phyloP scores from a whole-genome alignment of 805 yeast species.

The Pichia thaimueangensis region DNA sequence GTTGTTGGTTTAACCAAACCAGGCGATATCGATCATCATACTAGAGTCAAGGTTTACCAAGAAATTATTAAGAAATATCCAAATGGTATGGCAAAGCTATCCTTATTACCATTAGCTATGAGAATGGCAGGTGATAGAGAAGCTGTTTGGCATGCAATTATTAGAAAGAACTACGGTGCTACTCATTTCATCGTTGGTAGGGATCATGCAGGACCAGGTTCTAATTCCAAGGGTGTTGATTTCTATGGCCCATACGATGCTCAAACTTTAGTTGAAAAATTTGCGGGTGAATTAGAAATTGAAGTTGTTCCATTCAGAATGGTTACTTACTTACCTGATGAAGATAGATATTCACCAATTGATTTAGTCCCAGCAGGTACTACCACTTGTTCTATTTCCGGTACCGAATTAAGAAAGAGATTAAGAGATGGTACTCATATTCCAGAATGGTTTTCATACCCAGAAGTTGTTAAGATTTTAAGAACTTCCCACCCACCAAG shows the following conservation, averaged over 20 bases:
- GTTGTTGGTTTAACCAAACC: constrained; percentile 97
- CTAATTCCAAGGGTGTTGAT: constrained; percentile 79
- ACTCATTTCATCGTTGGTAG: constrained; percentile 96
- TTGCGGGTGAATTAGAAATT: constrained; percentile 72
- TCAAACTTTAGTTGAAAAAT: constrained; percentile 75
- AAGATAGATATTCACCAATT: constrained; percentile 90
- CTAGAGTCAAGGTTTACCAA: constrained; percentile 92
- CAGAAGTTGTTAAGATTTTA: constrained; percentile 87
- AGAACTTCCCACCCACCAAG: constrained; percentile 94
- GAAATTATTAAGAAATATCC: constrained; percentile 91
- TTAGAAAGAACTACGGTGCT: constrained; percentile 94
- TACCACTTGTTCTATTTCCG: constrained; percentile 79
- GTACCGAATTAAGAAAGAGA: constrained; percentile 88
- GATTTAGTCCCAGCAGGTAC: constrained; percentile 79
- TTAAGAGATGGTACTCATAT: constrained; percentile 80
- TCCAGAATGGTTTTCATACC: constrained; percentile 97
- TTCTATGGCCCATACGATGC: constrained; percentile 98
- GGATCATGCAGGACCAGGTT: constrained; percentile 97
- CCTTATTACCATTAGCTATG: constrained; percentile 92
- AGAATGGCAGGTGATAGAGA: constrained; percentile 99
- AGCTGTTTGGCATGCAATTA: constrained; percentile 97
- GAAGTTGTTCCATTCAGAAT: constrained; percentile 93
- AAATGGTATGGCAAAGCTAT: constrained; percentile 83
- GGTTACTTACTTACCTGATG: constrained; percentile 94
- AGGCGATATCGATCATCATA: constrained; percentile 96